A percentile compares a stretch with the other conserved stretches of the same genome.
Conservation (phyloP, 805 yeast species). For the Candida glaebosa region DNA sequence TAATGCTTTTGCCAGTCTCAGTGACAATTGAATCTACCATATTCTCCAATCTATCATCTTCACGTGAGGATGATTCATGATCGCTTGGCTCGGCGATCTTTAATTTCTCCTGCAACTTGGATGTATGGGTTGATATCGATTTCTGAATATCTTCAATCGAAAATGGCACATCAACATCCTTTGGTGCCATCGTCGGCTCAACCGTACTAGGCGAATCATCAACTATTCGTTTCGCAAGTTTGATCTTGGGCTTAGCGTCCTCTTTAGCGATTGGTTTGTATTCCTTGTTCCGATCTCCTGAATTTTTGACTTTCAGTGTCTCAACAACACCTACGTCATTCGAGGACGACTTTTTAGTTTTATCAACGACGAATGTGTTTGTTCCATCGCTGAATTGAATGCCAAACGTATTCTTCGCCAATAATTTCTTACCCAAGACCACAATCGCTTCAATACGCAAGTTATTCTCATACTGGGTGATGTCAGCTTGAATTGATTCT, state of each 20-base stretch:
- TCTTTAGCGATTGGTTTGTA: neutral
- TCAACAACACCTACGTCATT: neutral
- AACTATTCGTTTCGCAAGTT: neutral
- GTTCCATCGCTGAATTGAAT: slow-evolving; percentile 7
- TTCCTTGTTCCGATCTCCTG: neutral
- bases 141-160: slow-evolving; percentile 38
- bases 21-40: slow-evolving; percentile 19
- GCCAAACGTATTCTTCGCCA: slow-evolving; percentile 11
- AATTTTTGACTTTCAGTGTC: neutral
- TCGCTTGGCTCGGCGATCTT: slow-evolving; percentile 8
- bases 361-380: neutral
- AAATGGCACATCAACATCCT: slow-evolving; percentile 14
- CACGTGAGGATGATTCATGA: slow-evolving; percentile 6
- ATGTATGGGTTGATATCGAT: slow-evolving; percentile 32
- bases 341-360: neutral
- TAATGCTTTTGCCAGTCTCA: slow-evolving; percentile 4
- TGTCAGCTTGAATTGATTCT: slow-evolving; percentile 6
- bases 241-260: neutral
- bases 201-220: neutral
- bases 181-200: slow-evolving; percentile 2
- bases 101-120: slow-evolving; percentile 17
- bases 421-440: slow-evolving; percentile 18
- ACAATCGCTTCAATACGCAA: slow-evolving; percentile 25
- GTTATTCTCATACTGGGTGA: slow-evolving; percentile 22
- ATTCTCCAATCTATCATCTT: slow-evolving; percentile 11